Percentiles rank a stretch among this genome's conserved stretches.
Conservation (phyloP, 108 stramenopile genomes). For the Nitzschia inconspicua region DNA sequence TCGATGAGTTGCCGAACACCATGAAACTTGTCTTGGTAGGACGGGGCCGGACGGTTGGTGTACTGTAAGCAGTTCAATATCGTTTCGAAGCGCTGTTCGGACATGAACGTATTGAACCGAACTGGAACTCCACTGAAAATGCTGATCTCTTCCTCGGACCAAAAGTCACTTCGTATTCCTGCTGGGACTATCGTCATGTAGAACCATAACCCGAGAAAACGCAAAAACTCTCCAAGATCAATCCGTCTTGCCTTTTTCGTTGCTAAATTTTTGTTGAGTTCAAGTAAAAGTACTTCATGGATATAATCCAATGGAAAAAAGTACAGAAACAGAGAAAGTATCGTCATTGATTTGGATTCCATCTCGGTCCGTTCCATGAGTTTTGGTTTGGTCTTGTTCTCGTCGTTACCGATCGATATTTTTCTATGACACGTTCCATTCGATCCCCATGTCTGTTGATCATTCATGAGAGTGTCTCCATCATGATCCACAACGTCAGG, state of each 20-base stretch:
- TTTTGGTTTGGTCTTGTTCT: not conserved
- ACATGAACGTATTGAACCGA: conserved; percentile 20
- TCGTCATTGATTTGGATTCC: not conserved
- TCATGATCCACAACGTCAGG: not conserved
- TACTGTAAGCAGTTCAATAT: conserved; percentile 12
- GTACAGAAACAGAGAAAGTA: not conserved
- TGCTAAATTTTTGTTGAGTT: not conserved
- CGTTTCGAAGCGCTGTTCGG: conserved; percentile 2
- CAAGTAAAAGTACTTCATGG: not conserved
- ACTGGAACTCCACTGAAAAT: conserved; percentile 4
- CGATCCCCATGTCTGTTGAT: not conserved
- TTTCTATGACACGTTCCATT: not conserved
- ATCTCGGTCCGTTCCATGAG: not conserved
- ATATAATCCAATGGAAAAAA: not conserved
- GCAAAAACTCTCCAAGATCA: conserved; percentile 12
- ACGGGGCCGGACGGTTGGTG: conserved; percentile 4
- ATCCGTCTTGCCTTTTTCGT: not conserved
- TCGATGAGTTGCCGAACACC: conserved; percentile 17
- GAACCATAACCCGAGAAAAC: conserved; percentile 23
- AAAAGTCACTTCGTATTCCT: conserved; percentile 12
- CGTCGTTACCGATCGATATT: not conserved
- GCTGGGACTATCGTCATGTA: conserved; percentile 7
- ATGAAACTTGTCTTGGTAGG: conserved; percentile 23
- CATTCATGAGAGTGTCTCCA: not conserved
- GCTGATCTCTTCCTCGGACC: not conserved